Conservation (phyloP, 2,329 filamentous ascomycete genomes). For the Fusarium praegraminearum region DNA sequence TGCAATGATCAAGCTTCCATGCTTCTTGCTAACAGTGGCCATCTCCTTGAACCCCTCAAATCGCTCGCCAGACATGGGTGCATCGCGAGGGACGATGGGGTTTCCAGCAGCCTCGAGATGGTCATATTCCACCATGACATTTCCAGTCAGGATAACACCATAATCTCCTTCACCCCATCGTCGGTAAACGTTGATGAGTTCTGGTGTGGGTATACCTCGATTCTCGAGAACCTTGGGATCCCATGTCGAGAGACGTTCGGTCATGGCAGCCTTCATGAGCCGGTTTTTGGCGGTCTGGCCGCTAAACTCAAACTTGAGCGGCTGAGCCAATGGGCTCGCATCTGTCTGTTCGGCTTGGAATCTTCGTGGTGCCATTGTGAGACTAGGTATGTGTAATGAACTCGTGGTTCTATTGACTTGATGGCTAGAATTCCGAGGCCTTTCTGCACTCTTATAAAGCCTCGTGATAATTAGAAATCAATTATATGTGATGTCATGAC, state of each 20-base stretch:
- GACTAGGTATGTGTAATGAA: background rate
- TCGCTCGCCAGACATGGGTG: conserved; percentile 64
- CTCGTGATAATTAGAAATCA: conserved; percentile 3
- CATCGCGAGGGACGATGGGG: conserved; percentile 67
- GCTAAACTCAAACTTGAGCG: conserved; percentile 64
- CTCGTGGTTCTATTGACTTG: background rate
- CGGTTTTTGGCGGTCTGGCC: conserved; percentile 70
- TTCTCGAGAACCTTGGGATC: conserved; percentile 62
- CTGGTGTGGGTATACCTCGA: conserved; percentile 58
- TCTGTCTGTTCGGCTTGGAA: conserved; percentile 12
- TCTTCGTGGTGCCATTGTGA: conserved; percentile 23
- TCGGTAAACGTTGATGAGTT: conserved; percentile 66
- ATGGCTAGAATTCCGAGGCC: accelerated
- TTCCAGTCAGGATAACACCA: conserved; percentile 71
- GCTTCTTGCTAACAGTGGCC: conserved; percentile 65
- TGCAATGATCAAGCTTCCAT: conserved; percentile 70
- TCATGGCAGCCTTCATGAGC: conserved; percentile 77
- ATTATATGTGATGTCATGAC: conserved; percentile 21
- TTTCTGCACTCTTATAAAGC: background rate
- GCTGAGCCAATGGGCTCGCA: conserved; percentile 53
- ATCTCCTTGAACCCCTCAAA: conserved; percentile 72
- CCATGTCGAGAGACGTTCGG: conserved; percentile 72
- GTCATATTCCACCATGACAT: conserved; percentile 73
- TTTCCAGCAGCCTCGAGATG: conserved; percentile 69
- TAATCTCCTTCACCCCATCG: conserved; percentile 69